These are phyloP conservation scores for Mycosphaerella sp. DNA, from an alignment of 2,329 filamentous ascomycete species.

Conservation along the genomic window DNA sequence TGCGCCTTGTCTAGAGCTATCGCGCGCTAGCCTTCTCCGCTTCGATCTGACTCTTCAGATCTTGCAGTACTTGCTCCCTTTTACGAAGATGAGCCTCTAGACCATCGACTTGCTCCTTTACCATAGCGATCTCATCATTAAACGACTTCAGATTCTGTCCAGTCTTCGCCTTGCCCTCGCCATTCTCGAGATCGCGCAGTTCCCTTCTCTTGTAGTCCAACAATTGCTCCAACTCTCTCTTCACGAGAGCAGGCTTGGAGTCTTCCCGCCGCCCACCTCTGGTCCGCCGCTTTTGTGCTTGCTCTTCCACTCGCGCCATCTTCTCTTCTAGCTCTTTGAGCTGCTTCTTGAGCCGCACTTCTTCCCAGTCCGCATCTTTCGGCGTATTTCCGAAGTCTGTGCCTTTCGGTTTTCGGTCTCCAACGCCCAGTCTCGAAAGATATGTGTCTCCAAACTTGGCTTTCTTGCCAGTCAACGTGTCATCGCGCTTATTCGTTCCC, in stretches of 20 bases:
- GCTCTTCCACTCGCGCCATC: slow-evolving; percentile 73
- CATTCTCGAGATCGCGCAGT: slow-evolving; percentile 68
- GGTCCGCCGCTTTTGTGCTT: slow-evolving; percentile 47
- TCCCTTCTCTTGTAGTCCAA: slow-evolving; percentile 88
- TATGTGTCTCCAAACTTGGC: slow-evolving; percentile 98
- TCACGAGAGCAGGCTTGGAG: slow-evolving; percentile 82
- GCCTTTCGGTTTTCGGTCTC: slow-evolving; percentile 68
- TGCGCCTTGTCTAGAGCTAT: slow-evolving; percentile 3
- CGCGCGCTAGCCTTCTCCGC: slow-evolving; percentile 51
- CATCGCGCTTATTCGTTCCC: slow-evolving; percentile 71
- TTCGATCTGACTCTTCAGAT: slow-evolving; percentile 76
- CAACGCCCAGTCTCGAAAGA: slow-evolving; percentile 75
- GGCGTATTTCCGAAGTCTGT: slow-evolving; percentile 85
- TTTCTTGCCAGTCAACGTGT: slow-evolving; percentile 80
- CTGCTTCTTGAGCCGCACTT: slow-evolving; percentile 90
- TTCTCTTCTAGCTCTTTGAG: slow-evolving; percentile 83
- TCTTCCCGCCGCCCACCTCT: slow-evolving; percentile 51
- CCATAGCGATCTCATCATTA: slow-evolving; percentile 76
- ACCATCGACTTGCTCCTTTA: slow-evolving; percentile 92
- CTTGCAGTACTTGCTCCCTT: slow-evolving; percentile 67
- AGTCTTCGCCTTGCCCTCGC: slow-evolving; percentile 59
- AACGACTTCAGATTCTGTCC: slow-evolving; percentile 71
- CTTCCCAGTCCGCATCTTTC: slow-evolving; percentile 91
- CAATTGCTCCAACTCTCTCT: slow-evolving; percentile 87
- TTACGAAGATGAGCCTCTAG: slow-evolving; percentile 74